Evolutionary conservation across 805 yeast genomes (phyloP), one percentile per base, ranked within the genome.

Genomic region (baker's yeast (Saccharomyces cerevisiae)): DNA sequence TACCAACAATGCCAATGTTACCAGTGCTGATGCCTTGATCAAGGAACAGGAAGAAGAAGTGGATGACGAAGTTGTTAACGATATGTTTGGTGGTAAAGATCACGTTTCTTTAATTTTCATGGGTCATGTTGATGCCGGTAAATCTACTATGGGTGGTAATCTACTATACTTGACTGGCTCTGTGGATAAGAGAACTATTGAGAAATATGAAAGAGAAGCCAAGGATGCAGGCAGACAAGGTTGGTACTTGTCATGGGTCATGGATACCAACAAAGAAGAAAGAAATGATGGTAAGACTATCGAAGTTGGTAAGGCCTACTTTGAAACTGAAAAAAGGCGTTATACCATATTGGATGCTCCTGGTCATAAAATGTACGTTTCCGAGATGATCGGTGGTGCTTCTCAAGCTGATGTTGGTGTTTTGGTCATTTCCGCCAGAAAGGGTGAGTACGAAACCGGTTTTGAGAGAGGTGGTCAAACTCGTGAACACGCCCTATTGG

Each of bases 101-200:
- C 99, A 94, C 75, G 81, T 94, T 70, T 91, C 97, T 21, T 86
- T 94, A 63, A 89, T 94, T 63, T 94, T 94, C 75, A 94, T 94
- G 98, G 99, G 99, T 64, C 99, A 94, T 70, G 99, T 94, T 62
- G 99, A 94, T 79, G 99, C 99, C 36, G 99, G 99, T 71, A 94
- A 94, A 74, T 89, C 97, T 51, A 94, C 99, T 57, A 92, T 94
- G 96, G 99, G 99, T 71, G 99, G 99, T 76, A 94, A 94, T 74
- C 77, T 94, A 63, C 80, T 94, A 60, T 92, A 79, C 69, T 77
- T 94, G 67, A 92, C 98, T 24, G 98, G 98, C 57, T 89, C 97
- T 49, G 99, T 94, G 57, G 99, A 94, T 74, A 94, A 94, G 79
- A 88, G 99, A 77, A 92, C 97, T 22, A 94, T 94, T 61, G 99